Percentiles rank a stretch among this genome's conserved stretches.
Conservation (phyloP, 1,139 yeast species). For the Taphrina communis region DNA sequence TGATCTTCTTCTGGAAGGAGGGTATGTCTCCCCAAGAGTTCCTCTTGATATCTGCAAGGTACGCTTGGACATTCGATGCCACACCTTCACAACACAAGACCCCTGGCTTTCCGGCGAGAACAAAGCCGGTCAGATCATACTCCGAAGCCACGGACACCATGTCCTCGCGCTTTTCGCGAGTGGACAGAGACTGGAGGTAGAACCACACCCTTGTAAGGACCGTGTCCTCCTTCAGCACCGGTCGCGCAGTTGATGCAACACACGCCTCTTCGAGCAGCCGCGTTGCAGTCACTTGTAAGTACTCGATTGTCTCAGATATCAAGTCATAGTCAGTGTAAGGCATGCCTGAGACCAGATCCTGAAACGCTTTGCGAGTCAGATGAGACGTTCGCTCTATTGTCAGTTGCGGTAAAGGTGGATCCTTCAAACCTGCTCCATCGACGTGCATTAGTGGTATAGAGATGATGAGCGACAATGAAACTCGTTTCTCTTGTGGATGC, state of each 20-base stretch:
- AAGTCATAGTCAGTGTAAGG: conserved; percentile 1
- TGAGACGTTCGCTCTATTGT: conserved; percentile 10
- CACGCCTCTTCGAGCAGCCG: neutral
- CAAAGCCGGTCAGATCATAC: conserved; percentile 35
- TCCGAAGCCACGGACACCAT: conserved; percentile 25
- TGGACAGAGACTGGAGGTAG: conserved; percentile 37
- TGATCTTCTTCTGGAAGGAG: conserved; percentile 36
- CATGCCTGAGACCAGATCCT: conserved; percentile 12
- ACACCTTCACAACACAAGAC: conserved; percentile 35
- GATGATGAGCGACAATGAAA: neutral
- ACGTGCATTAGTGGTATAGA: neutral
- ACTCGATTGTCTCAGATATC: conserved; percentile 10
- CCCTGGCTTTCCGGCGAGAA: conserved; percentile 41
- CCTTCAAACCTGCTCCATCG: neutral
- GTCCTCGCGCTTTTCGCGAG: conserved; percentile 37
- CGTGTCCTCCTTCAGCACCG: neutral
- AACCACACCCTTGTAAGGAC: conserved; percentile 34
- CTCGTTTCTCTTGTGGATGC: neutral
- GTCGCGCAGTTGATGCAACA: too few species aligned
- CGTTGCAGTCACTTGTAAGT: conserved; percentile 1
- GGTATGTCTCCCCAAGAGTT: conserved; percentile 41
- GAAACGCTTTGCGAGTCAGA: conserved; percentile 19
- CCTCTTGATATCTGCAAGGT: conserved; percentile 37
- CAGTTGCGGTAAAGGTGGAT: neutral
- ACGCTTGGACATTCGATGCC: conserved; percentile 22